Conservation (phyloP, 148 eudicot genomes). For the Arctostaphylos glauca region DNA sequence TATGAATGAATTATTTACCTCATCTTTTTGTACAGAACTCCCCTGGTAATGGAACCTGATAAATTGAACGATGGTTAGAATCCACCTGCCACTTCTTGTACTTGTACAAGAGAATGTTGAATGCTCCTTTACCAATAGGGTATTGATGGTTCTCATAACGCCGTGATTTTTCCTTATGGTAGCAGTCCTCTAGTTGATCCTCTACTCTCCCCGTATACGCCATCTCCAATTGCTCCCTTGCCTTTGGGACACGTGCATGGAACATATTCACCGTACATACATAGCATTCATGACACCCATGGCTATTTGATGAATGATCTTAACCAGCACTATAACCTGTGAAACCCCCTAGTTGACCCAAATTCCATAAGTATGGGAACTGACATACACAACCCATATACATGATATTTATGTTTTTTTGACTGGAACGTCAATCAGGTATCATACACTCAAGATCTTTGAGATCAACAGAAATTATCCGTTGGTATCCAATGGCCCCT, state of each 20-base stretch:
- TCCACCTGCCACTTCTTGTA: slow-evolving; percentile 13
- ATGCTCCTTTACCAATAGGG: neutral
- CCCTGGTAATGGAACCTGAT: slow-evolving; percentile 17
- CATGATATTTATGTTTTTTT: neutral
- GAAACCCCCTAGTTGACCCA: slow-evolving; percentile 12
- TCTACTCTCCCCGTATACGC: slow-evolving; percentile 1
- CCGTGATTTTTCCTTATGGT: slow-evolving; percentile 8
- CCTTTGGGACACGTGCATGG: slow-evolving; percentile 6
- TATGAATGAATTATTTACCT: neutral
- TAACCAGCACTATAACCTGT: slow-evolving; percentile 13
- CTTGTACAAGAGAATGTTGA: slow-evolving; percentile 10
- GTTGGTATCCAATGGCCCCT: too few relatives aligned
- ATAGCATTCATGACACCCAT: neutral
- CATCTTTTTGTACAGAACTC: neutral
- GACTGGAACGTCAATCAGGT: slow-evolving; percentile 3
- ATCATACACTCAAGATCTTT: neutral
- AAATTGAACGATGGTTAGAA: slow-evolving; percentile 8
- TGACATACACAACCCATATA: slow-evolving; percentile 7
- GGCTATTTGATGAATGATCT: slow-evolving; percentile 18
- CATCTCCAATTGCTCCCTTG: slow-evolving; percentile 8
- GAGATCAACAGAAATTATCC: slow-evolving; percentile 15
- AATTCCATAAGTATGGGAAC: slow-evolving; percentile 2
- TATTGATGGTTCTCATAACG: slow-evolving; percentile 20
- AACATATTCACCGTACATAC: slow-evolving; percentile 1
- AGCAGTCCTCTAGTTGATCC: slow-evolving; percentile 9